Evolutionary conservation across 345 rosid species (phyloP).

Genomic region (Boechera divaricarpa): DNA sequence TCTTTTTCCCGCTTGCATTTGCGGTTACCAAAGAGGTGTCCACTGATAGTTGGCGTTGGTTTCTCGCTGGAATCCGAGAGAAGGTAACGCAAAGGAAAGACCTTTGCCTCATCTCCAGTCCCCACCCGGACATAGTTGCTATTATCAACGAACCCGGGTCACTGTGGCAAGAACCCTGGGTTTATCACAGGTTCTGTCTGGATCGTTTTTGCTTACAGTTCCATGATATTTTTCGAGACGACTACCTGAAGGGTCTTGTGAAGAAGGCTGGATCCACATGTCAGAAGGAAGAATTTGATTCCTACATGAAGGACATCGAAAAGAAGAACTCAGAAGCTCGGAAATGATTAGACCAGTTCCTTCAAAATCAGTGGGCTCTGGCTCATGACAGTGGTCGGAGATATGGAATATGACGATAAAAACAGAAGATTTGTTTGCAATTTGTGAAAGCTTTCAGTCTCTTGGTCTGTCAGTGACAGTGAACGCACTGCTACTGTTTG

Average conservation of each 20-base stretch:
- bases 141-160: slow-evolving; percentile 11
- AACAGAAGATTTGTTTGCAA: background rate
- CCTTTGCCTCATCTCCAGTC: slow-evolving; percentile 30
- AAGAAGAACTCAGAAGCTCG: slow-evolving; percentile 10
- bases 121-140: slow-evolving; percentile 15
- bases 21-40: slow-evolving; percentile 19
- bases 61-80: slow-evolving; percentile 18
- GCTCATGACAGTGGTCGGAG: slow-evolving; percentile 27
- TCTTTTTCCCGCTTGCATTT: background rate
- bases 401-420: background rate
- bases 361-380: slow-evolving; percentile 21
- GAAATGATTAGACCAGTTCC: slow-evolving; percentile 12
- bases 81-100: slow-evolving; percentile 21
- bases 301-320: background rate
- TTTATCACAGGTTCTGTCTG: slow-evolving; percentile 17
- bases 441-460: background rate
- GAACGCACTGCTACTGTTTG: background rate
- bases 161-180: slow-evolving; percentile 26
- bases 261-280: background rate
- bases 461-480: background rate
- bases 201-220: background rate
- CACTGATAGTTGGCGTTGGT: slow-evolving; percentile 18
- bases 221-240: background rate
- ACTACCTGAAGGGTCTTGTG: background rate
- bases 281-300: background rate